A percentile compares a stretch with the other conserved stretches of the same genome.
Evolutionary conservation across 805 yeast genomes (phyloP).

Genomic region (Ogataea angusta): DNA sequence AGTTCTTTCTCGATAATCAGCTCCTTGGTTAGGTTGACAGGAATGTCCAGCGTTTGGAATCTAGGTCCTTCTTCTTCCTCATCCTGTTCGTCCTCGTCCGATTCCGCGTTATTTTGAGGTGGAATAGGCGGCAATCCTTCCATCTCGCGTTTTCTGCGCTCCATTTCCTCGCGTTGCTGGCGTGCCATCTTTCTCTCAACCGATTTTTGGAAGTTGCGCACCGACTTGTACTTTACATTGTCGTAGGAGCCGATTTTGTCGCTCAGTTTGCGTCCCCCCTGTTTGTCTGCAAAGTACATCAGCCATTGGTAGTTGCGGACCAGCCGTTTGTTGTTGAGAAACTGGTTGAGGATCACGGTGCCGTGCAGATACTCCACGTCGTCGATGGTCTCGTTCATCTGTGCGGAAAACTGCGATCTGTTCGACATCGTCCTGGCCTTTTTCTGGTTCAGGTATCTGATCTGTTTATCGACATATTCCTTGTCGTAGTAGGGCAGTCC

Average conservation of each 20-base stretch:
- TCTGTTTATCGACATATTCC: slow-evolving; percentile 23
- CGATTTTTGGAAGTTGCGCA: slow-evolving; percentile 31
- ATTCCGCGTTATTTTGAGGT: slow-evolving; percentile 4
- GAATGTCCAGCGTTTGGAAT: slow-evolving; percentile 18
- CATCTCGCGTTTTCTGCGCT: slow-evolving; percentile 10
- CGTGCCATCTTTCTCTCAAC: slow-evolving; percentile 21
- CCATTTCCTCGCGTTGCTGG: slow-evolving; percentile 16
- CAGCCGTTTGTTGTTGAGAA: slow-evolving; percentile 40
- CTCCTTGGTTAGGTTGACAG: slow-evolving; percentile 23
- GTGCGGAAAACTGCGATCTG: slow-evolving; percentile 29
- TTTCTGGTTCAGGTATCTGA: slow-evolving; percentile 23
- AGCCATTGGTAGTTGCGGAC: slow-evolving; percentile 46
- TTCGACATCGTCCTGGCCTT: slow-evolving; percentile 28
- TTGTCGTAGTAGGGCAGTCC: slow-evolving; percentile 45
- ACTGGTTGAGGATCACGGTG: slow-evolving; percentile 42
- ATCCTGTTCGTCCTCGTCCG: slow-evolving; percentile 11
- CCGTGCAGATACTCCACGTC: slow-evolving; percentile 51
- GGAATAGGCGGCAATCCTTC: slow-evolving; percentile 4
- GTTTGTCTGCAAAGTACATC: slow-evolving; percentile 43
- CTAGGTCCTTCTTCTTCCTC: slow-evolving; percentile 15
- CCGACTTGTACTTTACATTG: slow-evolving; percentile 18
- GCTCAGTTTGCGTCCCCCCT: slow-evolving; percentile 34
- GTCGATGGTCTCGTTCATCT: slow-evolving; percentile 35
- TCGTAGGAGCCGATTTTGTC: slow-evolving; percentile 17
- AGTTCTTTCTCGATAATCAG: slow-evolving; percentile 30